phyloP scores from a whole-genome alignment of 2,329 filamentous ascomycete genomes.

The Penicillium sp. region DNA sequence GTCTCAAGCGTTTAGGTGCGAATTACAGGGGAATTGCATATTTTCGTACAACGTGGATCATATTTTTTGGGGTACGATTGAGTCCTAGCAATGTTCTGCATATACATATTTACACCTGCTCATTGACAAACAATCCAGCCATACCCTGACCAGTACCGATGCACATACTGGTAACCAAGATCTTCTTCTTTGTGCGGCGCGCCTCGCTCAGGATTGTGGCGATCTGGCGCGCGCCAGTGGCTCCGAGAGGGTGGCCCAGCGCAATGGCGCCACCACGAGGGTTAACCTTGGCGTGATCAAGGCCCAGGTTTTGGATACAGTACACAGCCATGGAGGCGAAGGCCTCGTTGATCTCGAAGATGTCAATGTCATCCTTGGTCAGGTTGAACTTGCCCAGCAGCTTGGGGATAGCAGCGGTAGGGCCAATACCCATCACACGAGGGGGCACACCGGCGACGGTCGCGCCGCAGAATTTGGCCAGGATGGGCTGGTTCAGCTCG shows the following conservation, averaged over 20 bases:
- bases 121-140: slow-evolving; percentile 68
- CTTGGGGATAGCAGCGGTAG: slow-evolving; percentile 70
- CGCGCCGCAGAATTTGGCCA: slow-evolving; percentile 92
- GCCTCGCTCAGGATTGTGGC: slow-evolving; percentile 88
- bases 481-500: slow-evolving; percentile 83
- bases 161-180: slow-evolving; percentile 90
- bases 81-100: neutral
- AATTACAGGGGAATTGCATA: neutral
- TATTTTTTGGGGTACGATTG: neutral
- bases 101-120: slow-evolving; percentile 51
- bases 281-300: slow-evolving; percentile 77
- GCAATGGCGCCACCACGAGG: slow-evolving; percentile 93
- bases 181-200: slow-evolving; percentile 82
- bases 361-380: slow-evolving; percentile 78
- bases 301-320: slow-evolving; percentile 70
- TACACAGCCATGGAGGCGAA: slow-evolving; percentile 98
- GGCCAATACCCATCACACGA: slow-evolving; percentile 89
- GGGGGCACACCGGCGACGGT: slow-evolving; percentile 89
- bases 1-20: neutral
- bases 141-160: slow-evolving; percentile 70
- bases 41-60: neutral
- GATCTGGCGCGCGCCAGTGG: slow-evolving; percentile 86
- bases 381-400: slow-evolving; percentile 79
- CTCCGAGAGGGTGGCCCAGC: slow-evolving; percentile 85
- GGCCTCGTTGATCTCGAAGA: slow-evolving; percentile 95